Base-by-base conservation (phyloP, 2,329 filamentous ascomycete species). In the Verticillium dahliae region DNA sequence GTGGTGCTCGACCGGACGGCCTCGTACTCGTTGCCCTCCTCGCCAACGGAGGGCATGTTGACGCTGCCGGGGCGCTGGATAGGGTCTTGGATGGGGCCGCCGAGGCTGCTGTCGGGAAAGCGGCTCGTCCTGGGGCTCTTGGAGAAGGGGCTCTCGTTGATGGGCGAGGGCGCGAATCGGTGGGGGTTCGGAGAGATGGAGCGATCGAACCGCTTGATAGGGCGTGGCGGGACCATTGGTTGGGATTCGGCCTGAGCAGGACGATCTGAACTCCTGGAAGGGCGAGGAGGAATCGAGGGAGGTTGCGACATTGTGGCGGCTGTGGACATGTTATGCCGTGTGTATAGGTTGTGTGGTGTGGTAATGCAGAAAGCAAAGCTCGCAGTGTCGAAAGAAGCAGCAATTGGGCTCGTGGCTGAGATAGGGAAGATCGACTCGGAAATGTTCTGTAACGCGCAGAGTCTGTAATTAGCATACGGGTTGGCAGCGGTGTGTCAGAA, bases 1-100 rank as follows among this genome's bases (percentile, higher is more conserved):
- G 38, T 13, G 39, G 57, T 41, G 64, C 83, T 81, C n/a, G 80
- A 78, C 38, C 80, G 70, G 38, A 82, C 73, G 27, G 73, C 89
- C 59, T 86, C 91, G 76, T 97, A 97, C 77, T 97, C 94, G 67
- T 82, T 86, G 65, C 94, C 94, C 77, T 97, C 94, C 72, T 97
- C 88, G 62, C 94, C 94, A 61, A 97, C 83, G 1, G 90, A 90
- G 15, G 94, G 94, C 72, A 97, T 84, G 38, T 85, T 85, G 61
- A 97, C 91, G 71, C 91, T 96, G 57, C 86, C 85, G 39, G 90
- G 86, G 58, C 91, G 89, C 52, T 82, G 76, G 65, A 82, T 73
- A 45, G 76, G 74, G 58, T 71, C 73, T 66, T 73, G 70, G 66
- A 13, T n/a, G 22, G 70, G 69, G 37, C 71, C 68, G n/a, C 67